phyloP scores from a whole-genome alignment of 1,284 basidiomycete genomes.

The Ceratobasidium sp. region DNA sequence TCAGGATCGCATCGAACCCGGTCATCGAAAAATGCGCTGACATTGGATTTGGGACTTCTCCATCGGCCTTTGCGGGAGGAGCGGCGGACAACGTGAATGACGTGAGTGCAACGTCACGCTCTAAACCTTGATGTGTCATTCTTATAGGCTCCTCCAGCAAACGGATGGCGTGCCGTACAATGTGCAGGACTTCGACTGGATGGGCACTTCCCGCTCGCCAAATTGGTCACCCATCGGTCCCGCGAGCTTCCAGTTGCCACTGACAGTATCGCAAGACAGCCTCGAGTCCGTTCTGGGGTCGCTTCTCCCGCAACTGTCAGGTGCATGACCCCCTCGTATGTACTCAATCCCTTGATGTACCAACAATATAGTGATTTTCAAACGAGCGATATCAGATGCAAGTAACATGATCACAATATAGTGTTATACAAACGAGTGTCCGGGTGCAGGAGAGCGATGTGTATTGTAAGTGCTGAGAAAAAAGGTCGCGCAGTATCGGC shows the following conservation, averaged over 20 bases:
- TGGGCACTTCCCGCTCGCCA: constrained; percentile 21
- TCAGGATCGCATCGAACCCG: constrained; percentile 27
- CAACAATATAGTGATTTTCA: too few species aligned
- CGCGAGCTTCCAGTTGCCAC: not conserved
- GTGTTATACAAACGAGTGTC: constrained; percentile 18
- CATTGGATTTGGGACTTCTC: constrained; percentile 33
- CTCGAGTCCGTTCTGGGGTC: not conserved
- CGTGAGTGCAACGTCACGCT: not conserved
- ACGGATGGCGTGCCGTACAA: not conserved
- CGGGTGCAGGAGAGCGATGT: too few species aligned
- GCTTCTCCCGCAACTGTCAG: not conserved
- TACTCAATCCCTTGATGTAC: too few species aligned
- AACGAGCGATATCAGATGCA: too few species aligned
- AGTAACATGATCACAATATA: too few species aligned
- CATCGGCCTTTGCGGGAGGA: not conserved
- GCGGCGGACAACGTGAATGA: not conserved
- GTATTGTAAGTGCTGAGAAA: too few species aligned
- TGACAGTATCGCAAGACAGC: not conserved
- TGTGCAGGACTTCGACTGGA: constrained; percentile 39
- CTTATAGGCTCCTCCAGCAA: too few species aligned
- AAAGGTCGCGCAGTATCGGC: too few species aligned
- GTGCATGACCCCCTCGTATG: not conserved
- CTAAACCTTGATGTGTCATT: not conserved
- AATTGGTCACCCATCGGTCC: constrained; percentile 19
- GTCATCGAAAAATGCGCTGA: constrained; percentile 32